Conservation (phyloP, 2,329 filamentous ascomycete species). For the Ascosphaera acerosa region DNA sequence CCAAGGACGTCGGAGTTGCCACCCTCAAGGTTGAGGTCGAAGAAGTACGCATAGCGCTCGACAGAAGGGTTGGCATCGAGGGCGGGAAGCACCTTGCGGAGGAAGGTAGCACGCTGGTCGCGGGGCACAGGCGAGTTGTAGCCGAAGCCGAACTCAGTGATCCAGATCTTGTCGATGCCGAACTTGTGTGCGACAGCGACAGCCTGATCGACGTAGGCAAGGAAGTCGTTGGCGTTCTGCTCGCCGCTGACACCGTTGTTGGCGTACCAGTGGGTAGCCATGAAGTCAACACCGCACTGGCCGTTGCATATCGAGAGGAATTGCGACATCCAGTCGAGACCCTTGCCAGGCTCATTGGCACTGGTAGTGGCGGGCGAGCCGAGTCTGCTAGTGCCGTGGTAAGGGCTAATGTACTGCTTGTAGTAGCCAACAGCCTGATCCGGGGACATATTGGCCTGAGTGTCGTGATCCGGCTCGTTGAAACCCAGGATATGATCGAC, state of each 20-base stretch:
- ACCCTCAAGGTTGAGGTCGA: constrained; percentile 4
- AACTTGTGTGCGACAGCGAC: constrained; percentile 12
- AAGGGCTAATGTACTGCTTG: constrained; percentile 16
- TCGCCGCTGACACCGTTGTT: constrained; percentile 4
- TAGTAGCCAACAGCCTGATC: constrained; percentile 15
- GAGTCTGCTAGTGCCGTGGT: constrained; percentile 14
- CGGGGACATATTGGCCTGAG: constrained; percentile 17
- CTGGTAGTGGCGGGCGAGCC: constrained; percentile 20
- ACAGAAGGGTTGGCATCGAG: constrained; percentile 16
- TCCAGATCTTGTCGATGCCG: constrained; percentile 18
- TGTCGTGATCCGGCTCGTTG: constrained; percentile 21
- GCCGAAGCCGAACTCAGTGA: constrained; percentile 20
- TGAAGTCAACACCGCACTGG: constrained; percentile 16
- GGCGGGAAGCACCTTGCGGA: constrained; percentile 16
- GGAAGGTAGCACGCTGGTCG: constrained; percentile 11
- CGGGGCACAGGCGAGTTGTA: constrained; percentile 5
- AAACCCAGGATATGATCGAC: constrained; percentile 18
- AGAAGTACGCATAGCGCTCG: constrained; percentile 20
- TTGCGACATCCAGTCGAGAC: constrained; percentile 17
- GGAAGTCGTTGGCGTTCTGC: constrained; percentile 12
- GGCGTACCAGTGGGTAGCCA: constrained; percentile 23
- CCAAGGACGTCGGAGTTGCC: constrained; percentile 9
- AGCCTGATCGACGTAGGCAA: constrained; percentile 14
- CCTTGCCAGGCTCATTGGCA: constrained; percentile 10
- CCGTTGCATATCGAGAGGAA: constrained; percentile 16